Base-by-base conservation (phyloP, 2,329 filamentous ascomycete genomes). In the Alternaria sp. region DNA sequence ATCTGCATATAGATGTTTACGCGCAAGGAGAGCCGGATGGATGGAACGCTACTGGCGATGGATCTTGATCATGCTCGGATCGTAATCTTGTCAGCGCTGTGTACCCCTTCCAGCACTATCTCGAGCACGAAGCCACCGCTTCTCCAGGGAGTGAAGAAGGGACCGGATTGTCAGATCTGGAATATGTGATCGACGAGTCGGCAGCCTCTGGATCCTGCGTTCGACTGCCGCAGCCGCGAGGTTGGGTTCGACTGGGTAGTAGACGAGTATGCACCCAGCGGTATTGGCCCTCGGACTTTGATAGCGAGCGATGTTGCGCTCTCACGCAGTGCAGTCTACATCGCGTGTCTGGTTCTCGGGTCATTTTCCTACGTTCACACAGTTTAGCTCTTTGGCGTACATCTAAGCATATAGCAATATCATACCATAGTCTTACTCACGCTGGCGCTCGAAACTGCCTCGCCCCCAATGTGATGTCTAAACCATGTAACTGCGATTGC, bases 1-100 rank as follows among this genome's bases (percentile, higher is more conserved):
- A 70, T 26, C 32, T 77, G 25, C 73, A 76, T 51, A 62, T 77
- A 3, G 70, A 77, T 28, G 56, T 44, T 3, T 64, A 63, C 23
- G 11, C 62, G 11, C 61, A 69, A 3, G 51, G 36, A 15, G 54
- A 50, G 6, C 43, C 17, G 3, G 25, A 30, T 44, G 49, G 5
- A 1, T 43, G 25, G 40, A 30, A 55, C 7, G 17, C 5, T 12
- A 9, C 44, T 8, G 58, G 30, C 3, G 23, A 55, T 45, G 40
- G 23, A 5, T 40, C 30, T 6, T 30, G 28, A 30, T 13, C 26
- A 28, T 28, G 26, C 10, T 28, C 4, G 26, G 26, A 11, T 28
- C 10, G 26, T 11, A 2, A 11, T 28, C 4, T 11, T 28, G 26
- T 28, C 26, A 11, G 10, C 26, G 26, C 26, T 28, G 26, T 9